Evolutionary conservation across 192 early-diverging fungal species (phyloP).

Genomic region (Backusella mclennaniae): DNA sequence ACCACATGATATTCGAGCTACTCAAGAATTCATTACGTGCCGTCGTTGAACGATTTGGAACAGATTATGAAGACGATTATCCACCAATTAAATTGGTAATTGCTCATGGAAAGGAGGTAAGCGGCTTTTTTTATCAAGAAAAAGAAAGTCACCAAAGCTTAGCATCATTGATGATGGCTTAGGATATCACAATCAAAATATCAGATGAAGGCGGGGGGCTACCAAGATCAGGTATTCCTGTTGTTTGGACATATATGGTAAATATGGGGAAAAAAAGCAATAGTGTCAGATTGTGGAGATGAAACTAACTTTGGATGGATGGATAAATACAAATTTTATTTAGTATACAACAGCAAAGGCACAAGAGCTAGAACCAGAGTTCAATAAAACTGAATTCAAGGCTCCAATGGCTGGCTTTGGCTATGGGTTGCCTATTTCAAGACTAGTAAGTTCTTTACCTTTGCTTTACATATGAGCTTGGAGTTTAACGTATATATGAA

Average conservation of each 20-base stretch:
- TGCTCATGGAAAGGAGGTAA: conserved; percentile 72
- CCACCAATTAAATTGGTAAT: conserved; percentile 92
- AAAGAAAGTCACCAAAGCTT: no score
- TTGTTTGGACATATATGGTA: conserved; percentile 94
- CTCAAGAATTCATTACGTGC: conserved; percentile 96
- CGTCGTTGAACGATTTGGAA: conserved; percentile 86
- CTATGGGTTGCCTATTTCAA: conserved; percentile 88
- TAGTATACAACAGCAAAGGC: conserved; percentile 73
- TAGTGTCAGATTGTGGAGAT: neutral
- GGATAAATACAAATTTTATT: neutral
- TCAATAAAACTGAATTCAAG: conserved; percentile 73
- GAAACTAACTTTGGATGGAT: neutral
- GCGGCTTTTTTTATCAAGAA: neutral
- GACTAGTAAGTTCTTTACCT: conserved; percentile 42
- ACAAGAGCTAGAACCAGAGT: conserved; percentile 67
- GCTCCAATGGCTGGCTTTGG: conserved; percentile 87
- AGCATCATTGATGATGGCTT: neutral
- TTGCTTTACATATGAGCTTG: neutral
- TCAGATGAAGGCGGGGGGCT: conserved; percentile 95
- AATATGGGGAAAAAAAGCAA: neutral
- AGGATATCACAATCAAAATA: conserved; percentile 96
- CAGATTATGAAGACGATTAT: conserved; percentile 77
- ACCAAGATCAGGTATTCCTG: conserved; percentile 80
- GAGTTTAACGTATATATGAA: conserved; percentile 17
- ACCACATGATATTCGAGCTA: conserved; percentile 97